Base-by-base conservation (phyloP, 805 yeast species). In the Yarrowia sp. region DNA sequence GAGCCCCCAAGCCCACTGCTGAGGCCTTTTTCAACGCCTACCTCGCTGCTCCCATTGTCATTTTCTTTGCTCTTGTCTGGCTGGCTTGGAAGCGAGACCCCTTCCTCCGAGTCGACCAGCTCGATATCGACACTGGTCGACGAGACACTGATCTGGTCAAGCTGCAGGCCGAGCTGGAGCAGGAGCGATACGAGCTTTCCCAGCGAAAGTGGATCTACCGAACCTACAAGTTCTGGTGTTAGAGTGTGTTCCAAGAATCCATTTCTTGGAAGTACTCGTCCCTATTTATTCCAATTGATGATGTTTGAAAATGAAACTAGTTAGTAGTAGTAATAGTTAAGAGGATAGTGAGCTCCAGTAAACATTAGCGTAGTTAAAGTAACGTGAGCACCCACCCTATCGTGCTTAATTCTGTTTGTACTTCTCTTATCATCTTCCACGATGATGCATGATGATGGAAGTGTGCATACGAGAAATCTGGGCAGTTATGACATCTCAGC, bases 121-220 rank as follows among this genome's bases (percentile, higher is more conserved):
- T 85, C 71, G 90, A 86, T 70, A 79, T 86, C 41, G 86, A 83
- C 68, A 79, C 85, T 28, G 90, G 90, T 62, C 80, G 87, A 77
- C 82, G 86, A 70, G 83, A 82, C 46, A 71, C 80, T 32, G 88
- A 86, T 72, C 41, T 58, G 16, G 63, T 43, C 24, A 58, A 41
- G 28, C 68, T 81, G 67, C 88, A 85, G 30, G 71, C 78, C 48
- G 75, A 85, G 66, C 79, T 76, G 63, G 82, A 80, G 69, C 85
- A 81, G 69, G 89, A 83, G 69, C 77, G 77, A 67, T 79, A 76
- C n/a, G 70, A 67, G 22, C 43, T 81, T 59, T 76, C 76, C 8
- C 65, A 76, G 35, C 82, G 77, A 71, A 86, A 87, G 48, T 74
- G 75, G 67, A 83, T 77, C 74, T 79, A 77, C 68, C 78, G 84